Percentiles rank a stretch among this genome's conserved stretches.
Conservation (phyloP, 2,329 filamentous ascomycete species). For the Pyrenochaeta sp. region DNA sequence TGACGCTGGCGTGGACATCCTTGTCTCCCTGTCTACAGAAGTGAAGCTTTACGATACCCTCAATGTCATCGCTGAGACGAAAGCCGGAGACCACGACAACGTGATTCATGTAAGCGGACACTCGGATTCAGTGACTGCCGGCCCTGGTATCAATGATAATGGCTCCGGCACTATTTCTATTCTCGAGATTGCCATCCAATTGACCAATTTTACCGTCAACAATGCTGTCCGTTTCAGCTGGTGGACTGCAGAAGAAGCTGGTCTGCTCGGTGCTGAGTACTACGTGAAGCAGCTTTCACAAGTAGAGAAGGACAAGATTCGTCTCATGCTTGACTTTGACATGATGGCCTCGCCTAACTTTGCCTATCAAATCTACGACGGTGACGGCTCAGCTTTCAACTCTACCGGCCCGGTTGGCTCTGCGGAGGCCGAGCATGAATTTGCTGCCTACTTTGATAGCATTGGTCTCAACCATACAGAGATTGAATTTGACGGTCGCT, state of each 20-base stretch:
- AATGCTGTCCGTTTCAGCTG: constrained; percentile 72
- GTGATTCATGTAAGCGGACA: constrained; percentile 67
- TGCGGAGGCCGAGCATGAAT: constrained; percentile 71
- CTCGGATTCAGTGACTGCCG: constrained; percentile 67
- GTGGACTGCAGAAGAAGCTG: constrained; percentile 72
- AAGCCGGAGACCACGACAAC: constrained; percentile 66
- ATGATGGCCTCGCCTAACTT: constrained; percentile 75
- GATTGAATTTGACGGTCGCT: constrained; percentile 79
- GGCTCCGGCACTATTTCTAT: constrained; percentile 72
- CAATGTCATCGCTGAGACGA: constrained; percentile 70
- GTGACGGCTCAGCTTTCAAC: constrained; percentile 65
- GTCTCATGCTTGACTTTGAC: constrained; percentile 75
- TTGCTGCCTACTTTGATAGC: constrained; percentile 50
- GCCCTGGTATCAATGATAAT: constrained; percentile 80
- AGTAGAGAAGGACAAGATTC: constrained; percentile 65
- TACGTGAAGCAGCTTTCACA: constrained; percentile 62
- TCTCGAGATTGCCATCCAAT: constrained; percentile 66
- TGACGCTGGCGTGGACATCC: constrained; percentile 46
- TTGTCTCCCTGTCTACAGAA: constrained; percentile 36
- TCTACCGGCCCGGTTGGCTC: constrained; percentile 68
- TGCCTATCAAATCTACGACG: constrained; percentile 64
- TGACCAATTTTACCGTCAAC: constrained; percentile 76
- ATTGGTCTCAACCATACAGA: constrained; percentile 61
- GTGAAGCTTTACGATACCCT: constrained; percentile 34
- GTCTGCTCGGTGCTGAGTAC: constrained; percentile 67